These are phyloP conservation scores for Haplographium delicatum DNA, from an alignment of 495 filamentous ascomycete genomes.

Conservation along the genomic window DNA sequence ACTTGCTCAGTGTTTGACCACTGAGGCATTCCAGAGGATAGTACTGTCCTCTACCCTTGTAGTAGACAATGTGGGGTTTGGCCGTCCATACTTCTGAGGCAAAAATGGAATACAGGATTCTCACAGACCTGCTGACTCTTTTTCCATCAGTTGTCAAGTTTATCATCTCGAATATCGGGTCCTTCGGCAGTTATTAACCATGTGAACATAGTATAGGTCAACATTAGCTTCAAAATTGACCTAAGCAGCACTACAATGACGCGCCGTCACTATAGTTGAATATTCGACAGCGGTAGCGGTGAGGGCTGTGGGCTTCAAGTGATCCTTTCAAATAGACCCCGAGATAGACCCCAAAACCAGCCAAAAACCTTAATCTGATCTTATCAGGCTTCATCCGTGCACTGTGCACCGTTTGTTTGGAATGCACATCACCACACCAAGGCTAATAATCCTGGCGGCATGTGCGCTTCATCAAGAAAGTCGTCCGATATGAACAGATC, in stretches of 20 bases:
- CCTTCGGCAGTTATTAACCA: neutral
- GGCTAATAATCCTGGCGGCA: constrained; percentile 10
- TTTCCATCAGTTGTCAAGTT: constrained; percentile 11
- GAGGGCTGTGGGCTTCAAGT: neutral
- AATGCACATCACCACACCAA: constrained; percentile 11
- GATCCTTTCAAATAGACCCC: constrained; percentile 3
- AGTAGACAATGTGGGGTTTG: constrained; percentile 10
- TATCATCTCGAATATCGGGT: neutral
- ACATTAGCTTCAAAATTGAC: neutral
- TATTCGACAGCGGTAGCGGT: neutral
- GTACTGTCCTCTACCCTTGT: neutral
- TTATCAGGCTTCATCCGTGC: constrained; percentile 13
- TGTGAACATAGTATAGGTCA: neutral
- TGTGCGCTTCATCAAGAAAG: constrained; percentile 10
- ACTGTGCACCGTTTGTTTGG: constrained; percentile 2
- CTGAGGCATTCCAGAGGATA: constrained; percentile 11
- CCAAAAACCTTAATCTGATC: constrained; percentile 12
- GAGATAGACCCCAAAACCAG: neutral
- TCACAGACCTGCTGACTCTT: constrained; percentile 12
- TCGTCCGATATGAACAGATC: constrained; percentile 3
- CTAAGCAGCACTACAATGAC: neutral
- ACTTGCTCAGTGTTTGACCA: neutral
- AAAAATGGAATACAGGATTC: neutral
- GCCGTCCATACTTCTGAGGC: constrained; percentile 8
- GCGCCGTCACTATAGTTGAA: no score